Evolutionary conservation across 2,329 filamentous ascomycete species (phyloP).

Genomic region (Fusarium sp.): DNA sequence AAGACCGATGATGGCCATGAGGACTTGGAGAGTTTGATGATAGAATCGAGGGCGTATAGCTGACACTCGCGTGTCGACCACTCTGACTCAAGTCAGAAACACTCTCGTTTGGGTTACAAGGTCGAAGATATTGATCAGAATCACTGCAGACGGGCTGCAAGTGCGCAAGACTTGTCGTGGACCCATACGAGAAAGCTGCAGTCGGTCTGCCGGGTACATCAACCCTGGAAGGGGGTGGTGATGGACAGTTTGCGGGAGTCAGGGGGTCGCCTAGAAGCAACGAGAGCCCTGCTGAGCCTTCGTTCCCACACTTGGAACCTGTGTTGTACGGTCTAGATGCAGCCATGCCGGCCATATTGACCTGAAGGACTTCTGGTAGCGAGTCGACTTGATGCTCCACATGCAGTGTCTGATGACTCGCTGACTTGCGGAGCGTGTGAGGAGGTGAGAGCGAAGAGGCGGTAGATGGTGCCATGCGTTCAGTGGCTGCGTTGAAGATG

Average conservation of each 20-base stretch:
- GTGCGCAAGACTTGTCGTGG: neutral
- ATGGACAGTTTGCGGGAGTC: neutral
- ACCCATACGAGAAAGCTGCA: neutral
- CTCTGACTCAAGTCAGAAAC: constrained; percentile 3
- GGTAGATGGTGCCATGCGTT: neutral
- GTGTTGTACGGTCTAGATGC: neutral
- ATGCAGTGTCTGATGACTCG: too few species aligned
- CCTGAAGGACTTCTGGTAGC: constrained; percentile 21
- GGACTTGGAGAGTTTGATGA: neutral
- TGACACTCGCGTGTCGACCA: neutral
- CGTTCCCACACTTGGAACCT: neutral
- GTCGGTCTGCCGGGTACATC: neutral
- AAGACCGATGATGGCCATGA: neutral
- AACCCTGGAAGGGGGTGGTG: neutral
- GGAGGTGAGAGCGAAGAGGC: neutral
- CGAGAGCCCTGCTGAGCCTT: constrained; percentile 11
- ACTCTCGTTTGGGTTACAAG: neutral
- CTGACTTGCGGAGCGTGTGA: too few species aligned
- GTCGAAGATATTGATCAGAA: neutral
- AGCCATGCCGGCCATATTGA: constrained; percentile 2
- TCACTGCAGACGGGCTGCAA: neutral
- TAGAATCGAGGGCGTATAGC: constrained; percentile 1
- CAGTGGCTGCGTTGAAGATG: neutral
- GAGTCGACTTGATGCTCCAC: constrained; percentile 1
- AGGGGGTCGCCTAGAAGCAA: constrained; percentile 19